Evolutionary conservation across 176 grass and related monocot species (phyloP).

Genomic region (Triticum timopheevii): DNA sequence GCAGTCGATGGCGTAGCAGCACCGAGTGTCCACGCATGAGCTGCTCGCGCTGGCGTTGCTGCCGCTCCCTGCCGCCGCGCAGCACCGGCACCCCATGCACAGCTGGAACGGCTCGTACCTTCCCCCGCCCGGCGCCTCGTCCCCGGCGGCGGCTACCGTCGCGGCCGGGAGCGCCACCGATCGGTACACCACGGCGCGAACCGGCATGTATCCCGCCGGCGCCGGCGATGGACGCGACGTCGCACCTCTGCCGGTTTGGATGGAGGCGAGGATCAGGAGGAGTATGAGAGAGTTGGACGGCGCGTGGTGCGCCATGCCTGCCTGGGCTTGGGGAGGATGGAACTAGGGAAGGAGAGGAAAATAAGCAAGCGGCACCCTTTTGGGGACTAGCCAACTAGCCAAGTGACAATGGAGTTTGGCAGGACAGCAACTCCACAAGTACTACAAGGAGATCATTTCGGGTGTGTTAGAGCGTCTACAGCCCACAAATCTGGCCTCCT

Average conservation of each 20-base stretch:
- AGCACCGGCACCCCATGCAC: slow-evolving; percentile 72
- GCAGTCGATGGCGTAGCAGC: slow-evolving; percentile 91
- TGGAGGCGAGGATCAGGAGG: not conserved
- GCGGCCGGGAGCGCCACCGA: not conserved
- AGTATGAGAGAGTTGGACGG: not conserved
- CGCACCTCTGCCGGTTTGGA: not conserved
- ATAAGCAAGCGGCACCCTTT: not conserved
- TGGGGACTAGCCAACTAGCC: not conserved
- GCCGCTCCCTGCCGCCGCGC: slow-evolving; percentile 1
- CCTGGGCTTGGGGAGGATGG: not conserved
- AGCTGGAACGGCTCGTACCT: slow-evolving; percentile 63
- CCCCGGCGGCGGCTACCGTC: not conserved
- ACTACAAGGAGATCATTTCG: not conserved
- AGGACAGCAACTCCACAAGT: no score
- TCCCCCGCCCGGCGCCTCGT: not conserved
- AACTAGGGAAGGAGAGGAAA: not conserved
- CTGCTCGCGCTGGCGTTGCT: slow-evolving; percentile 27
- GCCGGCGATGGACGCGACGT: not conserved
- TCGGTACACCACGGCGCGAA: slow-evolving; percentile 27
- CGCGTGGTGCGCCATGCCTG: slow-evolving; percentile 15
- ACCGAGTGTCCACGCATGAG: slow-evolving; percentile 50
- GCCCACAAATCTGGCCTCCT: no score
- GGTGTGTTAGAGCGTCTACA: no score
- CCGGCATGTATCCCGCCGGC: slow-evolving; percentile 11
- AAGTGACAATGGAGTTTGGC: not conserved